A percentile compares a stretch with the other conserved stretches of the same genome.
Evolutionary conservation across 2,329 filamentous ascomycete species (phyloP).

Genomic region (Fusarium globosum): DNA sequence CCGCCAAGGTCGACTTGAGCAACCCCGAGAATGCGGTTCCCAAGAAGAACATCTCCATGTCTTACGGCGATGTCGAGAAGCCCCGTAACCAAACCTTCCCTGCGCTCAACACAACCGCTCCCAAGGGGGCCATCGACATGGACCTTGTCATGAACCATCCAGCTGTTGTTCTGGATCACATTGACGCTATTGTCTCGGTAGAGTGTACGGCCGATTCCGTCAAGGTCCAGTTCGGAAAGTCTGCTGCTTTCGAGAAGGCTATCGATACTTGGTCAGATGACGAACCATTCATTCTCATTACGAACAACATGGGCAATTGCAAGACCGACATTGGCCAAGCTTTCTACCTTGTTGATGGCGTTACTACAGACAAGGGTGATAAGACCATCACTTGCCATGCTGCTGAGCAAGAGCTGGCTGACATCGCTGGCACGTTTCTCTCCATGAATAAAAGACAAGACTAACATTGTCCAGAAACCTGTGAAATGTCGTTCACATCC

Average conservation of each 20-base stretch:
- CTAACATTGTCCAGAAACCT: not conserved
- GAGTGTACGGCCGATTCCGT: not conserved
- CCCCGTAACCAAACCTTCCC: constrained; percentile 4
- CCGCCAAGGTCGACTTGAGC: not conserved
- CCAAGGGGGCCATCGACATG: constrained; percentile 1
- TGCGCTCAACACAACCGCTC: not conserved
- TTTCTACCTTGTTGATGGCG: constrained; percentile 5
- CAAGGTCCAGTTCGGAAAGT: constrained; percentile 6
- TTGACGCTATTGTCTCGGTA: constrained; percentile 1
- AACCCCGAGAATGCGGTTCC: constrained; percentile 12
- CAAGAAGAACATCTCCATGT: constrained; percentile 15
- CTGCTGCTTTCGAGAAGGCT: not conserved
- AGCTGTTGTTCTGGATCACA: constrained; percentile 14
- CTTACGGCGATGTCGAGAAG: constrained; percentile 6
- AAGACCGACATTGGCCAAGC: constrained; percentile 5
- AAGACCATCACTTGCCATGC: constrained; percentile 12
- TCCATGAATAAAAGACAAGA: accelerated
- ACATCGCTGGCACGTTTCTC: constrained; percentile 1
- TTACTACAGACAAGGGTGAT: not conserved
- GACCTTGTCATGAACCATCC: constrained; percentile 20
- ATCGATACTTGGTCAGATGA: not conserved
- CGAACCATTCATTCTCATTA: constrained; percentile 2
- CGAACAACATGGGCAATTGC: constrained; percentile 10
- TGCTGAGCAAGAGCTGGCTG: not conserved
- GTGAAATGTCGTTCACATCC: constrained; percentile 15